Conservation (phyloP, 2,329 filamentous ascomycete genomes). For the Aureobasidium melanogenum region DNA sequence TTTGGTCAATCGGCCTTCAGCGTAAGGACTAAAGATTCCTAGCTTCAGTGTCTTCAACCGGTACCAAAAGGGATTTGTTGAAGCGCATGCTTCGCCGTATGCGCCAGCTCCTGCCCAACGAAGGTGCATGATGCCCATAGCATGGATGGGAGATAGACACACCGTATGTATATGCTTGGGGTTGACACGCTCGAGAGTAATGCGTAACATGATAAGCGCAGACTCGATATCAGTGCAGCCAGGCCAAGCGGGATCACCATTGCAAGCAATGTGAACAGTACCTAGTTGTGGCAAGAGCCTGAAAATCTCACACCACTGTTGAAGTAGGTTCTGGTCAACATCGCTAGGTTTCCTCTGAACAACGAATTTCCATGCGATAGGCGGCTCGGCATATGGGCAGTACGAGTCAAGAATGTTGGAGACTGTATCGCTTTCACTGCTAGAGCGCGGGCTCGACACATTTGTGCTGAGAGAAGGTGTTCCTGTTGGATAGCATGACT, state of each 20-base stretch:
- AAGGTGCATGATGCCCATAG: constrained; percentile 25
- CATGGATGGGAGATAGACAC: constrained; percentile 20
- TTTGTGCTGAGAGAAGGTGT: neutral
- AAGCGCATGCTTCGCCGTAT: constrained; percentile 15
- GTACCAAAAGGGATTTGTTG: constrained; percentile 17
- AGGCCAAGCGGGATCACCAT: constrained; percentile 23
- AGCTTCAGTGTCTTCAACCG: constrained; percentile 21
- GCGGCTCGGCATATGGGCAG: neutral
- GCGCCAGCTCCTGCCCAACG: constrained; percentile 24
- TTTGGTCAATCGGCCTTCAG: constrained; percentile 13
- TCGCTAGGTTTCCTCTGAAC: neutral
- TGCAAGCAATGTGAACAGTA: constrained; percentile 19
- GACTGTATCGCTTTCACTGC: neutral
- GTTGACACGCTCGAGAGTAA: constrained; percentile 19
- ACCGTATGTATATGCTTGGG: constrained; percentile 18
- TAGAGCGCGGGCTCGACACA: neutral
- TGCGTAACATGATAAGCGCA: constrained; percentile 20
- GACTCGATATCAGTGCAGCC: constrained; percentile 21
- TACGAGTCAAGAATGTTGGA: neutral
- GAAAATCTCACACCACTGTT: constrained; percentile 19
- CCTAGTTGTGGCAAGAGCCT: constrained; percentile 15
- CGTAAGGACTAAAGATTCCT: constrained; percentile 20
- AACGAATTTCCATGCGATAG: constrained; percentile 8
- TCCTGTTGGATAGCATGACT: neutral
- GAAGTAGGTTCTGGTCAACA: neutral